Evolutionary conservation across 2,329 filamentous ascomycete genomes (phyloP).

Genomic region (Fusarium globosum): DNA sequence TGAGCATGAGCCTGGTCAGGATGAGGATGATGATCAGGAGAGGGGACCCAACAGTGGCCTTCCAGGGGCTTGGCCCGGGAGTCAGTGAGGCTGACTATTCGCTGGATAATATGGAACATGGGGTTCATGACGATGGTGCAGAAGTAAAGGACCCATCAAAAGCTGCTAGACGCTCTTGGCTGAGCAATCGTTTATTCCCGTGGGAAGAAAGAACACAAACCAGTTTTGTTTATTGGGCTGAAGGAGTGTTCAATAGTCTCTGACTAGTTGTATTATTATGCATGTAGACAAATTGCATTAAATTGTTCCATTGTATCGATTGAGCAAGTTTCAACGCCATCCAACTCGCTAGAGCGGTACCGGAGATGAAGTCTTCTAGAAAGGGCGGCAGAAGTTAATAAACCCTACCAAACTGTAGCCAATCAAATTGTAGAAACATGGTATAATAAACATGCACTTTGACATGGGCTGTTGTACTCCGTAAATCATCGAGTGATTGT

Average conservation of each 20-base stretch:
- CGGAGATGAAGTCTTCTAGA: slow-evolving; percentile 45
- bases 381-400: slow-evolving; percentile 38
- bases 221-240: neutral
- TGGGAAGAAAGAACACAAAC: neutral
- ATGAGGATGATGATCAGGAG: neutral
- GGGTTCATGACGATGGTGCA: neutral
- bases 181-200: slow-evolving; percentile 26
- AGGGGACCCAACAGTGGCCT: slow-evolving; percentile 18
- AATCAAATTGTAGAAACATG: slow-evolving; percentile 21
- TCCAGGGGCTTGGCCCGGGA: slow-evolving; percentile 53
- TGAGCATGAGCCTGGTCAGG: slow-evolving; percentile 1
- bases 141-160: slow-evolving; percentile 10
- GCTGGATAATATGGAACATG: slow-evolving; percentile 1
- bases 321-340: slow-evolving; percentile 10
- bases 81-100: slow-evolving; percentile 25
- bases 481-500: neutral
- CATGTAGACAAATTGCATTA: neutral
- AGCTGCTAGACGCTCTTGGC: slow-evolving; percentile 10
- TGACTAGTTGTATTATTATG: neutral
- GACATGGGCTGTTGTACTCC: neutral
- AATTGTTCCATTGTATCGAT: slow-evolving; percentile 2
- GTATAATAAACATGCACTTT: slow-evolving; percentile 15
- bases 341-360: slow-evolving; percentile 4
- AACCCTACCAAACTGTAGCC: slow-evolving; percentile 11
- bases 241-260: neutral